phyloP scores from a whole-genome alignment of 176 grass and related monocot species.

The Oryza rufipogon region DNA sequence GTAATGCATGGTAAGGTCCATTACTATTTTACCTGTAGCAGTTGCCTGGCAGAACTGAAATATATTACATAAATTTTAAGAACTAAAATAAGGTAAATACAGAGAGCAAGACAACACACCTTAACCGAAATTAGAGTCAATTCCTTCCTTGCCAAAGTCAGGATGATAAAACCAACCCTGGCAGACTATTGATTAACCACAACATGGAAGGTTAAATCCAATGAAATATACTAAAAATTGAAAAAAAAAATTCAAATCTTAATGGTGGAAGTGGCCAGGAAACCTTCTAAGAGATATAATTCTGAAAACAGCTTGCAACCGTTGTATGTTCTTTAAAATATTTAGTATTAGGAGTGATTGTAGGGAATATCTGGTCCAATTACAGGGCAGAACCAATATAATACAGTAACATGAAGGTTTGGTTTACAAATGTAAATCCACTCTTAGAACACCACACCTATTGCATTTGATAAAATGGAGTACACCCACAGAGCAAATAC shows the following conservation, averaged over 20 bases:
- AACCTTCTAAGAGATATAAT: not conserved
- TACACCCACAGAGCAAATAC: not conserved
- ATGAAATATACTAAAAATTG: not conserved
- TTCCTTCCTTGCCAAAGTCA: constrained; percentile 9
- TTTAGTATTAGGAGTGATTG: not conserved
- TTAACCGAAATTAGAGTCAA: constrained; percentile 15
- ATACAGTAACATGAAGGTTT: not conserved
- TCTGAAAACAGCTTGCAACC: not conserved
- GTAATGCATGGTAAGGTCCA: not conserved
- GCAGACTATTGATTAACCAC: not conserved
- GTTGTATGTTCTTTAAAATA: not conserved
- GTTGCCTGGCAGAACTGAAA: not conserved
- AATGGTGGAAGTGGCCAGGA: not conserved
- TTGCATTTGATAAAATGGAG: not conserved
- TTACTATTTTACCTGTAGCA: not conserved
- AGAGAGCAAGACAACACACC: constrained; percentile 22
- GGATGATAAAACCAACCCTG: not conserved
- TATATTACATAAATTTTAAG: not conserved
- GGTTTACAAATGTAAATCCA: not conserved
- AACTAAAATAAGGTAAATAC: not conserved
- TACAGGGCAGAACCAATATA: not conserved
- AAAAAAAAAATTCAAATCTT: not conserved
- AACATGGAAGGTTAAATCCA: constrained; percentile 31
- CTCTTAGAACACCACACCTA: not conserved
- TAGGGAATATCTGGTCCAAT: not conserved